Conservation (phyloP, 306 rosid genomes). For the Begonia loranthoides region DNA sequence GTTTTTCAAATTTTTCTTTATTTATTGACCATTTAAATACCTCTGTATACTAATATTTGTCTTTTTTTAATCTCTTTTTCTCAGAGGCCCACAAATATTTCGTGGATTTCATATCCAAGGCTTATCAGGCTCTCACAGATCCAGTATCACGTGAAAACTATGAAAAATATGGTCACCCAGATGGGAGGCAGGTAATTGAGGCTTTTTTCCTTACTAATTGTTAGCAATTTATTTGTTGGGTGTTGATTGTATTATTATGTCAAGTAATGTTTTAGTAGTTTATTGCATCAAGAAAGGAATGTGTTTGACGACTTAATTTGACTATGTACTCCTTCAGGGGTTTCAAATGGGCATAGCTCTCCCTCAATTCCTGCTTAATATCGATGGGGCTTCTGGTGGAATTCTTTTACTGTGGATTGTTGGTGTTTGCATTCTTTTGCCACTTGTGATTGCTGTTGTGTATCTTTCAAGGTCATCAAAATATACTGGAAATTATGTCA, state of each 20-base stretch:
- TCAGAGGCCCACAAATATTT: conserved; percentile 76
- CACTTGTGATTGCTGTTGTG: conserved; percentile 82
- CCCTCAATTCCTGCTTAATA: conserved; percentile 76
- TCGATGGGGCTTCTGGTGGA: conserved; percentile 92
- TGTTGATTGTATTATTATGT: too few relatives aligned
- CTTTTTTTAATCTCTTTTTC: conserved; percentile 2
- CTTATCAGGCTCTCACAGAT: conserved; percentile 93
- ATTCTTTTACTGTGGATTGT: conserved; percentile 93
- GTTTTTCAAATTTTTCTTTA: conserved; percentile 26
- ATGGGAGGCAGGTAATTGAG: conserved; percentile 68
- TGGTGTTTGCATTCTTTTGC: conserved; percentile 92
- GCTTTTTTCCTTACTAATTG: too few relatives aligned
- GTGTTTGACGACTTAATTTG: too few relatives aligned
- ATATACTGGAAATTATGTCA: conserved; percentile 91
- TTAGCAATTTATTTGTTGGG: too few relatives aligned
- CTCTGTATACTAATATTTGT: neutral
- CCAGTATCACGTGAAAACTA: conserved; percentile 78
- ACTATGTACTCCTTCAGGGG: conserved; percentile 32
- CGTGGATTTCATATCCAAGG: conserved; percentile 86
- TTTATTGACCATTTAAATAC: conserved; percentile 5
- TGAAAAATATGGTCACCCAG: conserved; percentile 98
- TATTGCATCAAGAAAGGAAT: too few relatives aligned
- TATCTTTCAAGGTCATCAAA: conserved; percentile 93
- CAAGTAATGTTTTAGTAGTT: too few relatives aligned
- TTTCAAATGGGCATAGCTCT: conserved; percentile 99